These are phyloP conservation scores for Aaosphaeria pasadenensis DNA, from an alignment of 2,329 filamentous ascomycete genomes.

Conservation along the genomic window DNA sequence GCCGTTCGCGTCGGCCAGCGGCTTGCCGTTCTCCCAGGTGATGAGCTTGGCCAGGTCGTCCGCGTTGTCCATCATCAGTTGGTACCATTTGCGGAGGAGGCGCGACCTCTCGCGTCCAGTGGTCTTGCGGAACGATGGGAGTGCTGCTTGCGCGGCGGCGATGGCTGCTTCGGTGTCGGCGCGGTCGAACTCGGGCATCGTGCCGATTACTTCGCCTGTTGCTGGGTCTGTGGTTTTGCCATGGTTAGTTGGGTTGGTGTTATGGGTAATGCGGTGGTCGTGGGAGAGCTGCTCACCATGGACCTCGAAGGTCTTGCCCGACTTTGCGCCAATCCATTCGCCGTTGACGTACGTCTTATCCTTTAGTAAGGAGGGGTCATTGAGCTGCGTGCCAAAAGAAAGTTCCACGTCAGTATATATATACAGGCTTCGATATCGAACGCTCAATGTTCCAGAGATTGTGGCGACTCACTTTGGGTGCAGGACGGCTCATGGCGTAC, in stretches of 20 bases:
- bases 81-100: constrained; percentile 77
- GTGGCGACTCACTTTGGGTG: constrained; percentile 34
- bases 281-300: constrained; percentile 36
- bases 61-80: constrained; percentile 72
- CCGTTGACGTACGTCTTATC: constrained; percentile 85
- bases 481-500: constrained; percentile 45
- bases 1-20: constrained; percentile 53
- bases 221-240: constrained; percentile 62
- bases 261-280: too few species aligned
- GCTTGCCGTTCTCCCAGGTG: constrained; percentile 89
- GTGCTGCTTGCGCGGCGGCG: constrained; percentile 73
- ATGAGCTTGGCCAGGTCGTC: constrained; percentile 81
- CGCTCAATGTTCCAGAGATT: neutral
- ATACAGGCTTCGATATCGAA: neutral
- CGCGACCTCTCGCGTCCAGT: constrained; percentile 73
- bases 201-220: constrained; percentile 76
- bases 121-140: constrained; percentile 66
- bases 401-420: neutral
- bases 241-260: neutral
- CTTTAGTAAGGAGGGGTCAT: constrained; percentile 67
- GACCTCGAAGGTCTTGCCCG: constrained; percentile 89
- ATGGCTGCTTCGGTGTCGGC: constrained; percentile 81
- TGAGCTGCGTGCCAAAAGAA: constrained; percentile 32
- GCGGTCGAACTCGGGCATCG: constrained; percentile 77
- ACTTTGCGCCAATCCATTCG: constrained; percentile 82